phyloP scores from a whole-genome alignment of 805 yeast species.

The Sporopachydermia lactativora region DNA sequence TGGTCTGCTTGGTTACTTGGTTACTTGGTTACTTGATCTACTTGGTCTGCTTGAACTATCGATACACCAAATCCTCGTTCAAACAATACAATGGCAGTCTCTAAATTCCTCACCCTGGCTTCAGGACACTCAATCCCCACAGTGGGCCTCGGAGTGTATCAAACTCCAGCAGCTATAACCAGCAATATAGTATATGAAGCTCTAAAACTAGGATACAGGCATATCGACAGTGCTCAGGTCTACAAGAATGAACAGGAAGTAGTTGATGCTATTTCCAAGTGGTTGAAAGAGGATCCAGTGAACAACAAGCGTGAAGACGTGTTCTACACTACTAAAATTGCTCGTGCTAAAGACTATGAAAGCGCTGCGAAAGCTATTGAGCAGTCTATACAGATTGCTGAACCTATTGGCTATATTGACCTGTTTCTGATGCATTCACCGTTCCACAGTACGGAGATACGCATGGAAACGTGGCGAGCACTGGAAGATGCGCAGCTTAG shows the following conservation, averaged over 20 bases:
- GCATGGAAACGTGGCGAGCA: conserved; percentile 19
- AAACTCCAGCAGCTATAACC: conserved; percentile 20
- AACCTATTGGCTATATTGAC: conserved; percentile 36
- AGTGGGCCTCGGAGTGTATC: conserved; percentile 37
- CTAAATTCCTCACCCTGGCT: too few species aligned
- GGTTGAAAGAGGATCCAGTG: conserved; percentile 16
- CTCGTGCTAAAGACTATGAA: conserved; percentile 22
- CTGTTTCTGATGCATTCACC: conserved; percentile 43
- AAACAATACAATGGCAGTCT: too few species aligned
- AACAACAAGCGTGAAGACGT: conserved; percentile 22
- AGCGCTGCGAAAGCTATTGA: conserved; percentile 29
- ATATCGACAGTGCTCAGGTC: conserved; percentile 44
- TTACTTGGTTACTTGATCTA: too few species aligned
- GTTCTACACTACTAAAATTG: conserved; percentile 28
- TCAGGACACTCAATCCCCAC: conserved; percentile 40
- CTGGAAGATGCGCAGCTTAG: conserved; percentile 51
- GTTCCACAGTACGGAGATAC: conserved; percentile 21
- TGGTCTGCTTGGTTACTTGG: too few species aligned
- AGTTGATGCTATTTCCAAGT: conserved; percentile 36
- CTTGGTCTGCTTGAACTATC: too few species aligned
- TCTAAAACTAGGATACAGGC: conserved; percentile 40
- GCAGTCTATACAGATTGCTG: conserved; percentile 27
- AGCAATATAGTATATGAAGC: conserved; percentile 28
- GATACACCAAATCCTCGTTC: too few species aligned
- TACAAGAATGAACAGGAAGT: conserved; percentile 43